Conservation (phyloP, 1,284 basidiomycete species). For the Austroboletus niveus region DNA sequence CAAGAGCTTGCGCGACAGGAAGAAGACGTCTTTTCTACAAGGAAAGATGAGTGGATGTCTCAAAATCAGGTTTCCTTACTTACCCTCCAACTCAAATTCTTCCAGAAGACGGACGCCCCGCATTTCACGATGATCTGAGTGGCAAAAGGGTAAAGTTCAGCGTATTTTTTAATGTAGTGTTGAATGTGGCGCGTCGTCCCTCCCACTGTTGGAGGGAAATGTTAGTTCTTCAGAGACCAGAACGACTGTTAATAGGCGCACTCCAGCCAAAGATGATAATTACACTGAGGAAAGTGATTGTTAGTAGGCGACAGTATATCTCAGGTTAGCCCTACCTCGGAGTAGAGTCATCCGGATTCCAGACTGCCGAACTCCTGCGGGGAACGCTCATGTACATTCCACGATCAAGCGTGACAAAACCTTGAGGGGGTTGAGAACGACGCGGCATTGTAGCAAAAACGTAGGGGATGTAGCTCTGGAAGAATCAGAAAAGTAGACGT, state of each 20-base stretch:
- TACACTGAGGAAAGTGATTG: slow-evolving; percentile 30
- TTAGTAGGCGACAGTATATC: neutral
- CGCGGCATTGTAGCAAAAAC: slow-evolving; percentile 9
- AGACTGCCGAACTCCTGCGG: neutral
- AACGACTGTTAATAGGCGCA: slow-evolving; percentile 22
- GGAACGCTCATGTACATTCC: slow-evolving; percentile 22
- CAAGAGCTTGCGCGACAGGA: slow-evolving; percentile 42
- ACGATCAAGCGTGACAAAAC: slow-evolving; percentile 22
- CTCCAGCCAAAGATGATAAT: slow-evolving; percentile 54
- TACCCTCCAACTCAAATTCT: slow-evolving; percentile 34
- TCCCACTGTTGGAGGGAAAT: slow-evolving; percentile 39
- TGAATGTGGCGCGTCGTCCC: slow-evolving; percentile 47
- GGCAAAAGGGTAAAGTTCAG: slow-evolving; percentile 46
- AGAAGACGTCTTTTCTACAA: slow-evolving; percentile 31
- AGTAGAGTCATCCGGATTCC: slow-evolving; percentile 3
- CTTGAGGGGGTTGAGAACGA: slow-evolving; percentile 13
- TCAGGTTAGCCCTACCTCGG: slow-evolving; percentile 19
- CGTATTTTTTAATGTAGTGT: slow-evolving; percentile 49
- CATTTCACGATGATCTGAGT: slow-evolving; percentile 48
- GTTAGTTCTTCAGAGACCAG: neutral
- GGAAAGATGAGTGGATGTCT: neutral
- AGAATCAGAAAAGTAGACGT: too few species aligned
- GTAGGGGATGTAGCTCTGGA: neutral
- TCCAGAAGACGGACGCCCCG: slow-evolving; percentile 41
- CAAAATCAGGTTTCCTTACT: slow-evolving; percentile 1